A percentile compares a stretch with the other conserved stretches of the same genome.
Evolutionary conservation across 2,329 filamentous ascomycete genomes (phyloP).

Genomic region (Annulohypoxylon truncatum): DNA sequence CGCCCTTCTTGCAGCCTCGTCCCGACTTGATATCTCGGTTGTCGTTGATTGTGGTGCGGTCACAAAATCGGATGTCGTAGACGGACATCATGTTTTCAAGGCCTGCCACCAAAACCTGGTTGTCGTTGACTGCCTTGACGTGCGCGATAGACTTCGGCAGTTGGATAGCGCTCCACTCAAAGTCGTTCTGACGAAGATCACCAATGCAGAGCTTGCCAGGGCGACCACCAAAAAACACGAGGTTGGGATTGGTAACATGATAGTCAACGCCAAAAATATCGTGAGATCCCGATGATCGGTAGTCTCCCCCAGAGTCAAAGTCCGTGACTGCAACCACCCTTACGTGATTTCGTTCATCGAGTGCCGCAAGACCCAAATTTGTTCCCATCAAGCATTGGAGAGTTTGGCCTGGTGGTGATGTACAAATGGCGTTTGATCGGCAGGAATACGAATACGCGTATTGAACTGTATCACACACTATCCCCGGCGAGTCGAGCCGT

Average conservation of each 20-base stretch:
- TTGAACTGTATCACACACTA: too few relatives aligned
- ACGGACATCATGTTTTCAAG: constrained; percentile 62
- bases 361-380: constrained; percentile 58
- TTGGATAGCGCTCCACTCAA: constrained; percentile 39
- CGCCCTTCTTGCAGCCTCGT: constrained; percentile 19
- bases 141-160: constrained; percentile 61
- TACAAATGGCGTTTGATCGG: constrained; percentile 44
- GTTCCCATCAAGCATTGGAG: constrained; percentile 62
- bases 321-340: constrained; percentile 44
- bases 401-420: constrained; percentile 53
- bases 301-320: neutral
- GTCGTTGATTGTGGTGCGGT: neutral
- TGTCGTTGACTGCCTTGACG: constrained; percentile 59
- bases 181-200: constrained; percentile 56
- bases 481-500: too few relatives aligned
- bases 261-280: constrained; percentile 65
- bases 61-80: constrained; percentile 66
- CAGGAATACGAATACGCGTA: too few relatives aligned
- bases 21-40: constrained; percentile 24
- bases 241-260: constrained; percentile 54
- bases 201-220: constrained; percentile 58
- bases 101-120: constrained; percentile 66
- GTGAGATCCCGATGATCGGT: constrained; percentile 22
- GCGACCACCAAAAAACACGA: constrained; percentile 65
- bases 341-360: constrained; percentile 50